Base-by-base conservation (phyloP, 495 filamentous ascomycete species). In the Talaromyces nanjingensis region DNA sequence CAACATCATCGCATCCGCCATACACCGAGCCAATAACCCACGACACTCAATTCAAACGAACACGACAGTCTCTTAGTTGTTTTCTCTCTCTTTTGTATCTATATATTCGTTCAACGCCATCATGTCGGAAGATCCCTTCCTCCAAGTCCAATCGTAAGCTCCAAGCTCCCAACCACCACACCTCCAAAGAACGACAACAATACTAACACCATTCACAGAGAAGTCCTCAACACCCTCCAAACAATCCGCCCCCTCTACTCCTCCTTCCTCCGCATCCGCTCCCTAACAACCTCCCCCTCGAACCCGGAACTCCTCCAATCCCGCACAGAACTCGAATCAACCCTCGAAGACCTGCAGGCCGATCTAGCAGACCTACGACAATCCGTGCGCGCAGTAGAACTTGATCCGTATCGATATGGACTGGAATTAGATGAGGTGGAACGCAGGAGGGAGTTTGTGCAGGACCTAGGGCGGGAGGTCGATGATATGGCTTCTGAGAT, bases 191-290 rank as follows among this genome's bases (percentile, higher is more conserved):
- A n/a, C 33, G 31, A n/a, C 29, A 29, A 27, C 11, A 22, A 34
- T 0, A 39, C 60, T 63, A 62, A 72, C 45, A 42, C 27, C 64
- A 68, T 65, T 59, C 20, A 4, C 64, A 96, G 91, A 72, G 96
- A 98, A 73, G 91, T 97, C 68, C 86, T 94, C 57, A 78, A 87
- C 61, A 87, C 91, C 56, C 87, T 98, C 49, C 83, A 88, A 69
- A 84, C 82, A 54, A 89, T 90, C 64, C 87, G 93, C 12, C 85
- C 91, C 33, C 88, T 96, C 63, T 97, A 97, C 82, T 87, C 89
- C 66, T 97, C 92, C 47, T 98, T 96, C 82, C 87, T 96, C 47
- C 94, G 94, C 72, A 98, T 98, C 78, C 91, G 92, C 69, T 91
- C 92, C 18, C 86, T 96, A 16, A 82, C 88, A 64, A 83, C 86